Conservation (phyloP, 495 filamentous ascomycete species). For the Melanomma pulvis-pyrius region DNA sequence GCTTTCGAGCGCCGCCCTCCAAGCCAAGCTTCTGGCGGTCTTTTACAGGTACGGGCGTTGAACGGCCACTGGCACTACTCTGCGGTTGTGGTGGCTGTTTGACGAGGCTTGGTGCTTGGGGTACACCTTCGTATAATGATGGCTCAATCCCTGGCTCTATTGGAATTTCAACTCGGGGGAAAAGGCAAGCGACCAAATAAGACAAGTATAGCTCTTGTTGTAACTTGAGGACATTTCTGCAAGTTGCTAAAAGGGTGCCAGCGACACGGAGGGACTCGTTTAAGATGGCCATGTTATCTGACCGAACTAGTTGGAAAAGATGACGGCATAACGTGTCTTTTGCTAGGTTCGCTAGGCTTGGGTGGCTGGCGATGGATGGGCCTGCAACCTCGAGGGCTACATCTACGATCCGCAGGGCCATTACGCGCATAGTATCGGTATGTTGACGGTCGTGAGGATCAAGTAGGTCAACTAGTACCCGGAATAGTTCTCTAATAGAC, state of each 20-base stretch:
- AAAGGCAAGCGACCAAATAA: conserved; percentile 90
- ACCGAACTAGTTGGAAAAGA: conserved; percentile 94
- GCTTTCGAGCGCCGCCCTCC: conserved; percentile 88
- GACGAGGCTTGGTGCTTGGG: conserved; percentile 81
- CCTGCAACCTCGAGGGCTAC: conserved; percentile 96
- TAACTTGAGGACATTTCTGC: conserved; percentile 87
- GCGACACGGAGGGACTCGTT: conserved; percentile 90
- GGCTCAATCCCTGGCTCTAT: conserved; percentile 88
- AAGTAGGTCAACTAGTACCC: conserved; percentile 91
- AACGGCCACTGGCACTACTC: conserved; percentile 75
- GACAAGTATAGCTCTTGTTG: conserved; percentile 97
- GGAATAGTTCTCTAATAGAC: conserved; percentile 90
- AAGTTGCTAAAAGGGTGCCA: conserved; percentile 87
- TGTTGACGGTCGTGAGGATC: conserved; percentile 91
- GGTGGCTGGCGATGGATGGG: conserved; percentile 92
- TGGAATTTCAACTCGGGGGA: conserved; percentile 90
- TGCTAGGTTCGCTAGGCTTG: conserved; percentile 81
- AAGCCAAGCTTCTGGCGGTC: conserved; percentile 91
- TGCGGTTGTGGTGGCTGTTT: conserved; percentile 79
- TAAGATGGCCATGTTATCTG: conserved; percentile 90
- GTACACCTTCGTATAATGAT: conserved; percentile 88
- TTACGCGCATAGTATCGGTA: conserved; percentile 92
- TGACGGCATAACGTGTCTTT: conserved; percentile 93
- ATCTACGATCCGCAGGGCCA: conserved; percentile 96
- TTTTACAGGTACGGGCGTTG: conserved; percentile 90